Evolutionary conservation across 805 yeast genomes (phyloP).

Genomic region (Sungouiella blattae): DNA sequence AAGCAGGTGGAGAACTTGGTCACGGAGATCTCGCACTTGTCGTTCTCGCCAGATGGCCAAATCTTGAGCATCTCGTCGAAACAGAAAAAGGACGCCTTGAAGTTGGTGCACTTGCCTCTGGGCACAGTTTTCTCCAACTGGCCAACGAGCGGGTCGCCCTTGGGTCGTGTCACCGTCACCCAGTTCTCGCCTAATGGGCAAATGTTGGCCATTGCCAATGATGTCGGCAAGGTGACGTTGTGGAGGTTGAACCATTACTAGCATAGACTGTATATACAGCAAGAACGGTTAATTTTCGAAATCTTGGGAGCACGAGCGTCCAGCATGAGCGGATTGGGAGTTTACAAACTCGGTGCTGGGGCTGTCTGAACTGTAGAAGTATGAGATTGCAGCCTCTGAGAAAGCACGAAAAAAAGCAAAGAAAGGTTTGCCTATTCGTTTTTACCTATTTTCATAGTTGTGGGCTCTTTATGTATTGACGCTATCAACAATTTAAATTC

Average conservation of each 20-base stretch:
- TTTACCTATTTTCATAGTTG: too few relatives aligned
- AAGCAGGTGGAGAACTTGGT: conserved; percentile 74
- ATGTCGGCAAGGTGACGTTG: conserved; percentile 82
- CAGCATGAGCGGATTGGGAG: too few relatives aligned
- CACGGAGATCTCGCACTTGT: conserved; percentile 70
- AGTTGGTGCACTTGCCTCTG: conserved; percentile 82
- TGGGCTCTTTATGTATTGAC: too few relatives aligned
- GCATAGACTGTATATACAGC: conserved; percentile 3
- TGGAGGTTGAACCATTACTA: conserved; percentile 86
- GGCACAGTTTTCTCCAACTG: conserved; percentile 87
- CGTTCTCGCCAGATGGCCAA: conserved; percentile 86
- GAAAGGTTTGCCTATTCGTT: too few relatives aligned
- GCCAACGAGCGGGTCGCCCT: conserved; percentile 97
- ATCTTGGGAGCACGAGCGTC: too few relatives aligned
- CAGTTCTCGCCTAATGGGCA: conserved; percentile 78
- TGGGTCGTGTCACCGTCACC: conserved; percentile 85
- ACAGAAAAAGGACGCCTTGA: conserved; percentile 79
- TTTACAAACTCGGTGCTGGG: too few relatives aligned
- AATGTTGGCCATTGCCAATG: conserved; percentile 86
- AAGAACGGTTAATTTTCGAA: too few relatives aligned
- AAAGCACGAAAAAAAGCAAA: too few relatives aligned
- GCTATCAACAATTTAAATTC: too few relatives aligned
- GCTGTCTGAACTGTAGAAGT: too few relatives aligned
- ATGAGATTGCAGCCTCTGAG: too few relatives aligned
- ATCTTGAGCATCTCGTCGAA: conserved; percentile 80